Evolutionary conservation across 805 yeast species (phyloP), one percentile per base, ranked within the genome.

Genomic region (Blastobotrys americana): DNA sequence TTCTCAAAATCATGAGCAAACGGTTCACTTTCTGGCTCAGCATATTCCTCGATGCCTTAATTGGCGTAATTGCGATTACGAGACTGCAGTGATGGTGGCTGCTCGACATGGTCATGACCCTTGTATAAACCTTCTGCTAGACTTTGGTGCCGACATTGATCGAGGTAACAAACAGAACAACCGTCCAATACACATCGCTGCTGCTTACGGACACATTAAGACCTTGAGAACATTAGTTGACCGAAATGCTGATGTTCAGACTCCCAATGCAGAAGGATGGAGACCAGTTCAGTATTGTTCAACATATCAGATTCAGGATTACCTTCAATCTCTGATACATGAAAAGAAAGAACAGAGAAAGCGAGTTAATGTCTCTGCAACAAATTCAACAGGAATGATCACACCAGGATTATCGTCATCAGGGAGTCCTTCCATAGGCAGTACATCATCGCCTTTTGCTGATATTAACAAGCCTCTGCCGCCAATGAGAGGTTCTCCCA

Each of bases 151-250:
- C 2, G 82, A 85, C 55, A 70, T 87, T 38, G 80, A 83, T 53
- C 60, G 78, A 3, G 80, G 77, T 44, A 95, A 93, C 58, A 66
- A 69, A 6, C 74, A 75, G 13, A 95, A 93, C 1, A 84, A 87
- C 57, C 80, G 95, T 2, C 86, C 96, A 0, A 65, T 90, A 35
- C 97, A 90, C 63, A 68, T 83, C 42, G 95, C 96, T 0, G 73
- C 85, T 52, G 81, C 82, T 44, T 76, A 72, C 54, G 90, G 89
- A 4, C 74, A 77, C 48, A 55, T 74, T 13, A 74, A 74, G 39
- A 78, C 84, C 38, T 62, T 78, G 49, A 70, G 74, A 42, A 57
- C 80, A 27, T 62, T 84, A 37, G 60, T 81, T 0, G 67, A 65
- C 15, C 67, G 75, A 23, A 69, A 72, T 17, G 75, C 77, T 1